phyloP scores from a whole-genome alignment of 495 filamentous ascomycete genomes.

The Pseudevernia furfuracea region DNA sequence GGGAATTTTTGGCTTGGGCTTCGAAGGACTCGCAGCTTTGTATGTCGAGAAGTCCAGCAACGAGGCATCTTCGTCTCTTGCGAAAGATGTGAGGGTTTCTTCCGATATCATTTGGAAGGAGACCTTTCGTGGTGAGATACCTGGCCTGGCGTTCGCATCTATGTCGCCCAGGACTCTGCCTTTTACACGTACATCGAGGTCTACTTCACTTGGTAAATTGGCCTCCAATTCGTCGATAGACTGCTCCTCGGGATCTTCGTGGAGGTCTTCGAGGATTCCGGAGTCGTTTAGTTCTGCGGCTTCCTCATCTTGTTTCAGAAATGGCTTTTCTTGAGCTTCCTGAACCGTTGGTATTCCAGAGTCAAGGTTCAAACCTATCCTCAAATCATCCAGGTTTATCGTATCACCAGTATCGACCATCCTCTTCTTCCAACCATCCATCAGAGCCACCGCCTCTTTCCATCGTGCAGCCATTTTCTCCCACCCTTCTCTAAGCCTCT shows the following conservation, averaged over 20 bases:
- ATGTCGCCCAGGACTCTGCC: slow-evolving; percentile 38
- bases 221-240: slow-evolving; percentile 29
- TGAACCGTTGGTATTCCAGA: slow-evolving; percentile 48
- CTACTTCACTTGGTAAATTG: slow-evolving; percentile 30
- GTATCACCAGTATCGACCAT: slow-evolving; percentile 72
- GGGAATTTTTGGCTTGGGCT: slow-evolving; percentile 31
- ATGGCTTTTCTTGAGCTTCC: slow-evolving; percentile 32
- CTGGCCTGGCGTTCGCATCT: slow-evolving; percentile 36
- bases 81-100: slow-evolving; percentile 31
- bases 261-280: slow-evolving; percentile 48
- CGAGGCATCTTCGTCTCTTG: slow-evolving; percentile 33
- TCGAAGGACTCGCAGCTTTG: slow-evolving; percentile 30
- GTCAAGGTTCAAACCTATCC: slow-evolving; percentile 62
- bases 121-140: slow-evolving; percentile 38
- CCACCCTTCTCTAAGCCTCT: slow-evolving; percentile 70
- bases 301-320: slow-evolving; percentile 28
- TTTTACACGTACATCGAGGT: slow-evolving; percentile 4
- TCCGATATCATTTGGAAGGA: slow-evolving; percentile 39
- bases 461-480: slow-evolving; percentile 86
- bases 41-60: slow-evolving; percentile 33
- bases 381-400: slow-evolving; percentile 75
- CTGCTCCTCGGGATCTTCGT: slow-evolving; percentile 40
- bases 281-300: slow-evolving; percentile 37
- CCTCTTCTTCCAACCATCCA: slow-evolving; percentile 85
- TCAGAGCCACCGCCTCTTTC: slow-evolving; percentile 81